Evolutionary conservation across 108 stramenopile species (phyloP), one percentile per base, ranked within the genome.

Genomic region (Bacterosira constricta): DNA sequence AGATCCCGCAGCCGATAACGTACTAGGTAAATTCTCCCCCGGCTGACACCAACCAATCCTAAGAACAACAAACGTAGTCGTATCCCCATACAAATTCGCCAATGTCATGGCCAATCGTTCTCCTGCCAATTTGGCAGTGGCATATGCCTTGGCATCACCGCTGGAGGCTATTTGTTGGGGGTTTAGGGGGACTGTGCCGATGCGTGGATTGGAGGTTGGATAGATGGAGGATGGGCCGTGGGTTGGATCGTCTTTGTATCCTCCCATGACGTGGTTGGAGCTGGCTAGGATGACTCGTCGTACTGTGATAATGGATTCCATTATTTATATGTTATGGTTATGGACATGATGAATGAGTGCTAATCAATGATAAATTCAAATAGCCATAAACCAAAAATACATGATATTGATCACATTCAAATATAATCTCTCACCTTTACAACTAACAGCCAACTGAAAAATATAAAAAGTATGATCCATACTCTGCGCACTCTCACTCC

Each of bases 191-290:
- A 65, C 23, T 21, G 81, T 82, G 26, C 81, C 81, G 9, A 65
- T 46, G 29, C 38, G 55, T 4, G 81, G 81, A 32, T 53, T 35
- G 29, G 69, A 56, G 18, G 29, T 41, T 12, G 81, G 76, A n/a
- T 41, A 31, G 47, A 82, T 53, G 17, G 69, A 71, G 4, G 76
- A 77, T 5, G 76, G 76, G 6, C 71, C 81, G 42, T 57, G 31
- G 3, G 25, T 4, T 0, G 76, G 46, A 59, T 72, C 63, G 54
- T 82, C 77, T 55, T 82, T 82, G 72, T 82, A 78, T 0, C 81
- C 81, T 38, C 81, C 81, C 81, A 82, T 78, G 70, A 82, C 81
- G 51, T 82, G 81, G 46, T 82, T 82, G 23, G 76, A 78, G 42
- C 62, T 65, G 9, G 81, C 81, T 30, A 82, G 46, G 29, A 82